Evolutionary conservation across 1,139 yeast genomes (phyloP).

Genomic region (Suhomyces bokatorum): DNA sequence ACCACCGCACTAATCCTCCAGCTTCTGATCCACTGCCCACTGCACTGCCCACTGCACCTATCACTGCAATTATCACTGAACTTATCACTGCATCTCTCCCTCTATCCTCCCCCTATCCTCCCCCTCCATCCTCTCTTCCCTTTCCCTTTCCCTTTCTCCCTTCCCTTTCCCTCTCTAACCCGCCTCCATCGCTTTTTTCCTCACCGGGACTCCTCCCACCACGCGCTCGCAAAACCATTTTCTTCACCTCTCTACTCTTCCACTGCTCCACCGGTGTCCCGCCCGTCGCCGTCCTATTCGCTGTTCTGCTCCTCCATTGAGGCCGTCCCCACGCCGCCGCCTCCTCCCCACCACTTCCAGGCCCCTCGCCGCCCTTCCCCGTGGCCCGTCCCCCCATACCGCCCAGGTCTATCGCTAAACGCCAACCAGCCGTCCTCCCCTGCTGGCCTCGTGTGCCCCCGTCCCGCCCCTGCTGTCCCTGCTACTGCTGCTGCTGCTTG

Average conservation of each 20-base stretch:
- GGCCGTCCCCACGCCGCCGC: background rate
- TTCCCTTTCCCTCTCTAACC: background rate
- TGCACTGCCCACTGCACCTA: too few relatives aligned
- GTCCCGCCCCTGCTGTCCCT: background rate
- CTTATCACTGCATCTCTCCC: too few relatives aligned
- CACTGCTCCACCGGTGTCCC: background rate
- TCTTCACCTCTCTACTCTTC: slow-evolving; percentile 2
- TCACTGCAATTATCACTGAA: too few relatives aligned
- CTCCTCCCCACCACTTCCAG: background rate
- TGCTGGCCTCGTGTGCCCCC: slow-evolving; percentile 1
- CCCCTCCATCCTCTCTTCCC: background rate
- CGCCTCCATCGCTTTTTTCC: slow-evolving; percentile 8
- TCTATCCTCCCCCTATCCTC: background rate
- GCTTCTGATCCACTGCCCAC: too few relatives aligned
- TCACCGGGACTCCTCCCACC: slow-evolving; percentile 6
- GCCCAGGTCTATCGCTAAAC: background rate
- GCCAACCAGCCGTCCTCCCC: background rate
- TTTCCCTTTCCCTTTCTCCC: background rate
- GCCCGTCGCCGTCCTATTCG: background rate
- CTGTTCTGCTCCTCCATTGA: background rate
- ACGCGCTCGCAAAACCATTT: slow-evolving; percentile 7
- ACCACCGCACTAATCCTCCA: too few relatives aligned
- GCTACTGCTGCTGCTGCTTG: too few relatives aligned
- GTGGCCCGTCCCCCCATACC: background rate
- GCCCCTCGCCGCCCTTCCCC: background rate